A percentile compares a stretch with the other conserved stretches of the same genome.
Conservation (phyloP, 208 protist genomes). For the Strigomonas oncopelti region DNA sequence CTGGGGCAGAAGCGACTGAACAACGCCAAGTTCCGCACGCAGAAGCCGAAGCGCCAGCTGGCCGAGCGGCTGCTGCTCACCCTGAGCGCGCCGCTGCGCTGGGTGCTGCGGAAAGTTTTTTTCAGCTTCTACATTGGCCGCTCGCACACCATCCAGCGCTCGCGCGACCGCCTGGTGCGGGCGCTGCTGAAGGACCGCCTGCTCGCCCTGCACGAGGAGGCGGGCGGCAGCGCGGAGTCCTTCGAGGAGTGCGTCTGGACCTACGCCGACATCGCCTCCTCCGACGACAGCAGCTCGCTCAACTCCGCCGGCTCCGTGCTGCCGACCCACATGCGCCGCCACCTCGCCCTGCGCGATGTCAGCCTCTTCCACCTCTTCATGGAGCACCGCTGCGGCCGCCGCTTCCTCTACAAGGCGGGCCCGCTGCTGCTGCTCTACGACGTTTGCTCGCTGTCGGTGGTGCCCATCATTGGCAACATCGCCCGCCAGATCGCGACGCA, state of each 20-base stretch:
- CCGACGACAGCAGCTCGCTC: slow-evolving; percentile 24
- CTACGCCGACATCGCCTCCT: slow-evolving; percentile 30
- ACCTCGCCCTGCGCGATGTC: slow-evolving; percentile 38
- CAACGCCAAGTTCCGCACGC: slow-evolving; percentile 38
- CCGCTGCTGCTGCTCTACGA: slow-evolving; percentile 51
- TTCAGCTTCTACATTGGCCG: slow-evolving; percentile 41
- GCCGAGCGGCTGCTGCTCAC: slow-evolving; percentile 28
- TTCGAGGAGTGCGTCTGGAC: slow-evolving; percentile 28
- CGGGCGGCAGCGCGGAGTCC: slow-evolving; percentile 15
- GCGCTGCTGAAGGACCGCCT: slow-evolving; percentile 48
- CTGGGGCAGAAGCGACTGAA: slow-evolving; percentile 38
- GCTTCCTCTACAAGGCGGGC: slow-evolving; percentile 45
- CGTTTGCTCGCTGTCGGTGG: slow-evolving; percentile 25
- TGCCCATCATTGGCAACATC: slow-evolving; percentile 32
- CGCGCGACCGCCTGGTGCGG: slow-evolving; percentile 32
- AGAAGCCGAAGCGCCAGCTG: slow-evolving; percentile 30
- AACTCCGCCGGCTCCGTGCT: slow-evolving; percentile 33
- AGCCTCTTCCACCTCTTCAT: slow-evolving; percentile 59
- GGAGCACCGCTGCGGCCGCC: slow-evolving; percentile 45
- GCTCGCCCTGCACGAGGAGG: slow-evolving; percentile 26
- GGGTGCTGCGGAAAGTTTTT: slow-evolving; percentile 33
- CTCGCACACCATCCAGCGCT: slow-evolving; percentile 39
- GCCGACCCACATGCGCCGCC: slow-evolving; percentile 36
- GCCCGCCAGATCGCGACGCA: slow-evolving; percentile 12
- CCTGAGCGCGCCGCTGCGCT: slow-evolving; percentile 31